phyloP scores from a whole-genome alignment of 352 stramenopile species.

The Phytophthora macrochlamydospora region DNA sequence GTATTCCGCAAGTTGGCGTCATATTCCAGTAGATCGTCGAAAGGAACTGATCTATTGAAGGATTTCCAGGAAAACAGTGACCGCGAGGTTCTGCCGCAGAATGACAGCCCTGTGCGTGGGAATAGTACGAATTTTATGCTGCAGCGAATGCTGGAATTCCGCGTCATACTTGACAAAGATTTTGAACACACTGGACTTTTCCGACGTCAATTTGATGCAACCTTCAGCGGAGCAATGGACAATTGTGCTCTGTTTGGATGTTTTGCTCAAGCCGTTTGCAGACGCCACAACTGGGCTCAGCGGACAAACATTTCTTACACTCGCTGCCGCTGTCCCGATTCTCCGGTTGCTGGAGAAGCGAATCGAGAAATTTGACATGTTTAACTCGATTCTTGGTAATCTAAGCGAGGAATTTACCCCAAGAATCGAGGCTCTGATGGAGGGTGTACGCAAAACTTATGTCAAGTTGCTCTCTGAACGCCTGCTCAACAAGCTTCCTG shows the following conservation, averaged over 20 bases:
- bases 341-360: neutral
- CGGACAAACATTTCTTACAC: slow-evolving; percentile 1
- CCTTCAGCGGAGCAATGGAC: slow-evolving; percentile 9
- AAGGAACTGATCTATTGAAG: neutral
- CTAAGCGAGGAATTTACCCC: neutral
- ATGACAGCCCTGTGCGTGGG: neutral
- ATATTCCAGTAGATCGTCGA: slow-evolving; percentile 3
- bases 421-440: neutral
- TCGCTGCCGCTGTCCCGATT: slow-evolving; percentile 1
- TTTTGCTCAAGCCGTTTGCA: slow-evolving; percentile 1
- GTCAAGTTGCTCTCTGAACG: neutral
- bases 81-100: neutral
- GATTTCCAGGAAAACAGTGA: neutral
- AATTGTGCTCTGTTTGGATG: neutral
- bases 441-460: neutral
- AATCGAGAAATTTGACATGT: neutral
- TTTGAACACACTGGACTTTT: slow-evolving; percentile 3
- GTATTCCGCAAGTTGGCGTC: neutral
- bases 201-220: neutral
- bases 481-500: neutral
- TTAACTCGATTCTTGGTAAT: neutral
- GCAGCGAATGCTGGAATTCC: slow-evolving; percentile 1
- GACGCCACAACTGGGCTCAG: neutral
- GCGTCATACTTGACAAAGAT: neutral
- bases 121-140: slow-evolving; percentile 6